phyloP scores from a whole-genome alignment of 179 eudicot genomes.

The Spinacia oleracea region DNA sequence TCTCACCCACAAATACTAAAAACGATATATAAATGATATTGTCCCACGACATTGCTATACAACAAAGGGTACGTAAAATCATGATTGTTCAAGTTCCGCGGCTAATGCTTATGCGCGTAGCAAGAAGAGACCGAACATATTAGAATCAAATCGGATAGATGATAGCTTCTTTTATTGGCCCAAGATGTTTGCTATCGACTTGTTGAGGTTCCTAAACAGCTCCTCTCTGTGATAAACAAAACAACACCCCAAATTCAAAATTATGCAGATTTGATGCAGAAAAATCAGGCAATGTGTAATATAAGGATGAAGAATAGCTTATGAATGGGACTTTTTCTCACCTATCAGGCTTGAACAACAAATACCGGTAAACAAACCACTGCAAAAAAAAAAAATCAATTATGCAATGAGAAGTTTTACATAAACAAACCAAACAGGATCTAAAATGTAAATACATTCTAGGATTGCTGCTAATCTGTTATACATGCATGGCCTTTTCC shows the following conservation, averaged over 20 bases:
- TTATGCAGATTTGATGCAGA: background rate
- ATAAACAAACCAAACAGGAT: background rate
- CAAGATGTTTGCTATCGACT: slow-evolving; percentile 32
- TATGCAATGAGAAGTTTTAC: slow-evolving; percentile 25
- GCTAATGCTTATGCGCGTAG: background rate
- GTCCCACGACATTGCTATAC: slow-evolving; percentile 5
- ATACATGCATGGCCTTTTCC: background rate
- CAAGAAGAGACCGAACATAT: background rate
- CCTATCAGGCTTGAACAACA: slow-evolving; percentile 95
- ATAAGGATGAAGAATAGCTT: background rate
- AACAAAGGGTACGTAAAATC: background rate
- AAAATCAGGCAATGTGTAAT: background rate
- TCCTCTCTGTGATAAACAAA: slow-evolving; percentile 29
- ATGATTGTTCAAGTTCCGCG: background rate
- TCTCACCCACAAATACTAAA: background rate
- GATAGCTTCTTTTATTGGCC: slow-evolving; percentile 26
- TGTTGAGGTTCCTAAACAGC: slow-evolving; percentile 26
- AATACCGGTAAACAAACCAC: slow-evolving; percentile 92
- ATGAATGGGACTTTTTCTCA: slow-evolving; percentile 27
- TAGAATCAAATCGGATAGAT: background rate
- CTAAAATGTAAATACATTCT: background rate
- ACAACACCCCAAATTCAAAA: background rate
- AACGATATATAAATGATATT: background rate
- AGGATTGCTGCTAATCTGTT: background rate
- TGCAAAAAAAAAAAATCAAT: slow-evolving; percentile 40